Conservation (phyloP, 495 filamentous ascomycete species). For the Xylaria bambusicola region DNA sequence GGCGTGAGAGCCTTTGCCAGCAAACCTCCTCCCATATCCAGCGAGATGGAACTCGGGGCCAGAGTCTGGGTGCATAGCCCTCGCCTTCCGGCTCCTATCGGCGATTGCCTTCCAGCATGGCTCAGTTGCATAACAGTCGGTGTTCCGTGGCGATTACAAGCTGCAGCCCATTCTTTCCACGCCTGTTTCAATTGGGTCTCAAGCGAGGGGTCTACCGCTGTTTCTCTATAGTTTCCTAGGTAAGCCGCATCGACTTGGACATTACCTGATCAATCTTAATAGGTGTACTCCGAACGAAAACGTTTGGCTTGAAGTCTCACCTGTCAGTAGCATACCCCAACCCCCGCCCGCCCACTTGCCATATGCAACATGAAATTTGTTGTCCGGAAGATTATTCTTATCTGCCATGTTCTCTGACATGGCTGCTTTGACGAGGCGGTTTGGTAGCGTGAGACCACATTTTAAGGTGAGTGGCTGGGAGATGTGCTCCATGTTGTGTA, state of each 20-base stretch:
- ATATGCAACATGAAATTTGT: constrained; percentile 29
- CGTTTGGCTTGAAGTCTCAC: constrained; percentile 14
- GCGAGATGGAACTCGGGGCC: constrained; percentile 26
- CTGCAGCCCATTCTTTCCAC: constrained; percentile 52
- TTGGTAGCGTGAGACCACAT: background rate
- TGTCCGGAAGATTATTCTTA: background rate
- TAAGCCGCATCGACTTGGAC: constrained; percentile 59
- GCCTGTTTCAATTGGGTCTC: constrained; percentile 29
- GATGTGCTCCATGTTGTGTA: too few species aligned
- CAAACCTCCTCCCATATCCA: too few species aligned
- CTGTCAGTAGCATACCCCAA: constrained; percentile 53
- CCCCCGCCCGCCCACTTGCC: constrained; percentile 51
- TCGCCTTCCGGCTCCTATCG: constrained; percentile 45
- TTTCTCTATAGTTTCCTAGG: constrained; percentile 45
- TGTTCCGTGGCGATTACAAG: constrained; percentile 48
- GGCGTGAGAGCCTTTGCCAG: constrained; percentile 50
- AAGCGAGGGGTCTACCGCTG: constrained; percentile 41
- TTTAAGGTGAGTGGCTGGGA: too few species aligned
- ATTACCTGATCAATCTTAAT: constrained; percentile 29
- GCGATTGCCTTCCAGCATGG: constrained; percentile 61
- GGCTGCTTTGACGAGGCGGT: background rate
- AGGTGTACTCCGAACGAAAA: too few species aligned
- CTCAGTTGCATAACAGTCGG: constrained; percentile 57
- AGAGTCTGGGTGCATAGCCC: constrained; percentile 48
- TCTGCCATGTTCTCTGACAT: background rate